Conservation (phyloP, 2,329 filamentous ascomycete species). For the Trichoderma brevicompactum region DNA sequence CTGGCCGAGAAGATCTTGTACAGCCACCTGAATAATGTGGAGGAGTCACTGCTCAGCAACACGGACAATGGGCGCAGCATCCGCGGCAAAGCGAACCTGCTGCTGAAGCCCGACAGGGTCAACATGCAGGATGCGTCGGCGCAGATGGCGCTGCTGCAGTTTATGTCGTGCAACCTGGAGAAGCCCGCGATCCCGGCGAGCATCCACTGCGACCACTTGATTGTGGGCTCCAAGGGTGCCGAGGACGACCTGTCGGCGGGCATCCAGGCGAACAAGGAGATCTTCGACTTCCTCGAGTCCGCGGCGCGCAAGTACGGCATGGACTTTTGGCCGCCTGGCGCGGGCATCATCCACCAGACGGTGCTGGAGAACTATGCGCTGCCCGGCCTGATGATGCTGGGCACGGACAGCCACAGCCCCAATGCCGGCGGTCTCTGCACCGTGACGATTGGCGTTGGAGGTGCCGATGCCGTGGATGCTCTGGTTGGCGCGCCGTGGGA, state of each 20-base stretch:
- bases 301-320: conserved; percentile 90
- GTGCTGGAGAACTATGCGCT: conserved; percentile 97
- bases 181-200: conserved; percentile 92
- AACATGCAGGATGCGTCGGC: conserved; percentile 99
- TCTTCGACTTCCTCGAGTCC: conserved; percentile 96
- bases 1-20: conserved; percentile 98
- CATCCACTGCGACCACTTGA: conserved; percentile 99
- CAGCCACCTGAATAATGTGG: conserved; percentile 86
- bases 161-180: conserved; percentile 94
- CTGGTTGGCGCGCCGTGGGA: conserved; percentile 97
- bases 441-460: conserved; percentile 95
- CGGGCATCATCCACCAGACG: conserved; percentile 96
- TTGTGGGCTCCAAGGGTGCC: conserved; percentile 90
- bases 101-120: conserved; percentile 95
- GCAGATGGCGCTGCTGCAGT: conserved; percentile 97
- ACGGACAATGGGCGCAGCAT: conserved; percentile 85
- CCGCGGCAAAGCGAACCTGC: conserved; percentile 87
- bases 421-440: conserved; percentile 95
- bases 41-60: conserved; percentile 81
- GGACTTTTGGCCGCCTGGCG: conserved; percentile 93
- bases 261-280: conserved; percentile 91
- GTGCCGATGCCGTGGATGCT: conserved; percentile 95
- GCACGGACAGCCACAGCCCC: conserved; percentile 95
- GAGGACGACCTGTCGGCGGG: conserved; percentile 82
- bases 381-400: conserved; percentile 98